Percentiles rank a stretch among this genome's conserved stretches.
phyloP scores from a whole-genome alignment of 2,329 filamentous ascomycete genomes.

The Hymenoscyphus fructigenus region DNA sequence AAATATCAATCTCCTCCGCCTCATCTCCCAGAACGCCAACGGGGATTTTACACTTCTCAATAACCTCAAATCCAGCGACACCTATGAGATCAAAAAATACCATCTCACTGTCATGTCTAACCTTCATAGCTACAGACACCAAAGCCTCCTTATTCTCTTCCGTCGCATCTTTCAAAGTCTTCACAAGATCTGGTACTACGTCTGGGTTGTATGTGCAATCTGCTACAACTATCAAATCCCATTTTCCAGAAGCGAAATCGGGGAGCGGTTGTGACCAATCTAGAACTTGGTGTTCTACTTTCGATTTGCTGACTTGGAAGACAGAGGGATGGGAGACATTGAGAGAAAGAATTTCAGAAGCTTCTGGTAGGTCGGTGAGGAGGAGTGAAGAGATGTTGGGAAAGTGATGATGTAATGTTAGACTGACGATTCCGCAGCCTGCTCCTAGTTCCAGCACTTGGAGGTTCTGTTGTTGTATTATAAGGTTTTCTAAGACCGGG shows the following conservation, averaged over 20 bases:
- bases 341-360: conserved; percentile 52
- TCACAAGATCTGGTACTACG: conserved; percentile 62
- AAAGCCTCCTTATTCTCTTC: conserved; percentile 16
- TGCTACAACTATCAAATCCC: conserved; percentile 63
- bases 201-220: conserved; percentile 75
- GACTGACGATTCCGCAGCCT: conserved; percentile 67
- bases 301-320: conserved; percentile 19
- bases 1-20: conserved; percentile 33
- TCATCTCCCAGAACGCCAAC: conserved; percentile 30
- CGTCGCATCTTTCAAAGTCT: conserved; percentile 46
- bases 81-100: conserved; percentile 64
- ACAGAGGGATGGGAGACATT: background rate
- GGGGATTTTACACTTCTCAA: conserved; percentile 13
- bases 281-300: conserved; percentile 46
- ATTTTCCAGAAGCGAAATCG: conserved; percentile 35
- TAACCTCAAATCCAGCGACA: conserved; percentile 22
- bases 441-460: conserved; percentile 64
- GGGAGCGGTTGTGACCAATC: conserved; percentile 60
- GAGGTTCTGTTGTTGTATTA: conserved; percentile 35
- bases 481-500: conserved; percentile 17
- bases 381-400: conserved; percentile 44
- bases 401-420: conserved; percentile 49
- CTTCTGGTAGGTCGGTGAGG: conserved; percentile 66
- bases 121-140: conserved; percentile 64
- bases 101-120: conserved; percentile 63